Percentiles rank a stretch among this genome's conserved stretches.
phyloP scores from a whole-genome alignment of 805 yeast genomes.

The Candida maesae region DNA sequence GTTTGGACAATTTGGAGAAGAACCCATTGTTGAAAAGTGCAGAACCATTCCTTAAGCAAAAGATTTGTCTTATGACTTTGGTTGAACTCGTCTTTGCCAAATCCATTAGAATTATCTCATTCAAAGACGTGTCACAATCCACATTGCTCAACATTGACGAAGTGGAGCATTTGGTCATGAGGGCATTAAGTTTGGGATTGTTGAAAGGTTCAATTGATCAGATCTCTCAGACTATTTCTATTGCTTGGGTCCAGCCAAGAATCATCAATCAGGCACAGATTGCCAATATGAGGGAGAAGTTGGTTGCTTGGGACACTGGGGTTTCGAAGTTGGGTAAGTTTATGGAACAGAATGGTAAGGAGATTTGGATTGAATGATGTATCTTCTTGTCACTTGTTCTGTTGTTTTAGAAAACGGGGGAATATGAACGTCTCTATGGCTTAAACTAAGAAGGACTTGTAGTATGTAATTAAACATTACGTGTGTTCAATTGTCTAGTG shows the following conservation, averaged over 20 bases:
- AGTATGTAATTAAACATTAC: too few relatives aligned
- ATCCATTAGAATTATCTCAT: slow-evolving; percentile 67
- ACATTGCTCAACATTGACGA: slow-evolving; percentile 57
- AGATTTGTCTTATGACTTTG: slow-evolving; percentile 87
- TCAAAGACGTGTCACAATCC: slow-evolving; percentile 68
- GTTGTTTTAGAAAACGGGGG: too few relatives aligned
- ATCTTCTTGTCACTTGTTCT: too few relatives aligned
- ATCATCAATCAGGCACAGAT: slow-evolving; percentile 83
- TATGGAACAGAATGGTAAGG: slow-evolving; percentile 58
- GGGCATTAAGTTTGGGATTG: slow-evolving; percentile 79
- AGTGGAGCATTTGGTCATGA: slow-evolving; percentile 89
- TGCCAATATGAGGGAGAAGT: slow-evolving; percentile 64
- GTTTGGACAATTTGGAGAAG: slow-evolving; percentile 37
- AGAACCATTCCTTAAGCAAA: slow-evolving; percentile 74
- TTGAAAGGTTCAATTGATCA: slow-evolving; percentile 91
- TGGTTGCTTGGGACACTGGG: slow-evolving; percentile 73
- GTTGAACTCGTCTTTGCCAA: slow-evolving; percentile 84
- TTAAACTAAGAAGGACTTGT: too few relatives aligned
- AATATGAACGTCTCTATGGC: too few relatives aligned
- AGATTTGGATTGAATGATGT: slow-evolving; percentile 50
- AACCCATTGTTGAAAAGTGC: slow-evolving; percentile 55
- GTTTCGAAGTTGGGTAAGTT: slow-evolving; percentile 62
- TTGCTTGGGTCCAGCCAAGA: slow-evolving; percentile 96
- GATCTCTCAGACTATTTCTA: slow-evolving; percentile 69
- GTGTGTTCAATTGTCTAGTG: too few relatives aligned